Base-by-base conservation (phyloP, 2,329 filamentous ascomycete genomes). In the Canariomyces notabilis region DNA sequence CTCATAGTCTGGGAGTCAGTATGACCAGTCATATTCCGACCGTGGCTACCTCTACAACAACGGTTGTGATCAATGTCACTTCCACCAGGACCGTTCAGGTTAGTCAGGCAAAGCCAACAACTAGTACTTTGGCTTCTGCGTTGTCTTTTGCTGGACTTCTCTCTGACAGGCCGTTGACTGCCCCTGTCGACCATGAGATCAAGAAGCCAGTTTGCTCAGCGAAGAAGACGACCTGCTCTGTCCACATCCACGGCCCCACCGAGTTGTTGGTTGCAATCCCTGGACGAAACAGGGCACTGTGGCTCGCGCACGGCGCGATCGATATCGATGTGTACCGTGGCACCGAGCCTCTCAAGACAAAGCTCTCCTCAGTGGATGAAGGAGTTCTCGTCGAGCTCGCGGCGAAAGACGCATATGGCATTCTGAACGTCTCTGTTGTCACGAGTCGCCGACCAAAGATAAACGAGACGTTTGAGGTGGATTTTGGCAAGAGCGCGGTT, bases 361-460 rank as follows among this genome's bases (percentile, higher is more conserved):
- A 72, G 53, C 65, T 75, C 35, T 70, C 67, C 5, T 66, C 68
- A 12, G 66, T 71, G 6, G 67, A 75, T 9, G 70, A 77, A 21
- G 76, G 76, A 4, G 69, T 80, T 32, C 55, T 77, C 15, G 68
- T 80, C 19, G 69, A 75, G 48, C 69, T 83, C 21, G 67, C 72
- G 4, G 67, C 65, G 21, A 69, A 71, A 20, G 78, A 84, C 49
- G 76, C 78, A 5, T 65, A 79, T 50, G 81, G 80, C 23, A 61
- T 77, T 31, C 62, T 84, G 41, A 77, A 77, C 43, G 68, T 85
- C 36, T 73, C 75, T 2, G 71, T 85, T 29, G 68, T 74, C 44
- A 80, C 80, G 1, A 77, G 71, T 12, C 77, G 72, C 45, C 76
- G 75, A 50, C 81, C 81, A 19, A 77, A 73, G 60, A 70, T 83